These are phyloP conservation scores for Oryza brachyantha DNA, from an alignment of 176 grass and related monocot species.

Conservation along the genomic window DNA sequence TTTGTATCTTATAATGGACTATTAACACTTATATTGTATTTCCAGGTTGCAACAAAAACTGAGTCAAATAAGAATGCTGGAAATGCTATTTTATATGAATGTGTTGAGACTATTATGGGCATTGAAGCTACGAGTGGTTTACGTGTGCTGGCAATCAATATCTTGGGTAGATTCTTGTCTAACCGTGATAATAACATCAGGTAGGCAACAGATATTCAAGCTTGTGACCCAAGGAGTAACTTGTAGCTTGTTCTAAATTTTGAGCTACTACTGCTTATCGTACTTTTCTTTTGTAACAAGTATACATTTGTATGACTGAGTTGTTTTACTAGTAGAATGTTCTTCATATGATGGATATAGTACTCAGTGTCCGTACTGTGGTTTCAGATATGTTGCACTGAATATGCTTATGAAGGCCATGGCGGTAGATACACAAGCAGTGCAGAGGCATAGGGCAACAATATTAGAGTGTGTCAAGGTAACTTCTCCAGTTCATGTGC, in stretches of 20 bases:
- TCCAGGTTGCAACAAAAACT: conserved; percentile 92
- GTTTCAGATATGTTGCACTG: conserved; percentile 92
- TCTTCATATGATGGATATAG: conserved; percentile 17
- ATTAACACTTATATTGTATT: conserved; percentile 26
- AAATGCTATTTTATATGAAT: conserved; percentile 98
- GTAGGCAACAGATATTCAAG: conserved; percentile 31
- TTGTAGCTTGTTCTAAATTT: neutral
- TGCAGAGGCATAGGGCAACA: conserved; percentile 92
- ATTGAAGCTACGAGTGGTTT: conserved; percentile 93
- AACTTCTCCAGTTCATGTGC: conserved; percentile 9
- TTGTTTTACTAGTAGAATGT: conserved; percentile 11
- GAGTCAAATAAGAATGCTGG: conserved; percentile 98
- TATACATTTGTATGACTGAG: conserved; percentile 5
- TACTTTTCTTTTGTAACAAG: conserved; percentile 14
- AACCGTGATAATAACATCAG: conserved; percentile 99
- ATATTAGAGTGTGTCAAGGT: conserved; percentile 99
- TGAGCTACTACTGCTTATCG: neutral
- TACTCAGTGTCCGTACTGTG: neutral
- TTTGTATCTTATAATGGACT: conserved; percentile 17
- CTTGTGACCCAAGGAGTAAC: neutral
- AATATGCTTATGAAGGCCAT: conserved; percentile 97
- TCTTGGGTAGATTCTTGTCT: conserved; percentile 95
- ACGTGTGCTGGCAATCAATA: conserved; percentile 94
- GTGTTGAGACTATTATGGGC: conserved; percentile 98
- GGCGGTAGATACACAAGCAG: conserved; percentile 80